Base-by-base conservation (phyloP, 1,284 basidiomycete species). In the Salmacisia buchloeana region DNA sequence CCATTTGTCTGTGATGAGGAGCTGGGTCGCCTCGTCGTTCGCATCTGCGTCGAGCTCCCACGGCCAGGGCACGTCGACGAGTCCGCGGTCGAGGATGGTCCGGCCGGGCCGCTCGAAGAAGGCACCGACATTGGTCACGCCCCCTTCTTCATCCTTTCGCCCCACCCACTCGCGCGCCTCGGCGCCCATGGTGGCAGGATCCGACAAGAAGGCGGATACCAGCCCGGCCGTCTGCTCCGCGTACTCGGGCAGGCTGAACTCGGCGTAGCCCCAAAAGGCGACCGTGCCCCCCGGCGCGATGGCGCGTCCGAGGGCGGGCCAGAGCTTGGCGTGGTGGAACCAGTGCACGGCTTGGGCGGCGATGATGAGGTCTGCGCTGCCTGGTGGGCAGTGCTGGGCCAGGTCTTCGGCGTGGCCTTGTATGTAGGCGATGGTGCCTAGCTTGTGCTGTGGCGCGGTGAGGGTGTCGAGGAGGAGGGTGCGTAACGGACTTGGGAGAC, bases 311-410 rank as follows among this genome's bases (percentile, higher is more conserved):
- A 87, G 81, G 76, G 91, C 87, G 0, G 83, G 84, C 89, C 91
- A 93, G 5, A 88, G 83, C 65, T 83, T 84, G 2, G 79, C 75
- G 84, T 89, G 89, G 73, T 92, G 83, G 75, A 93, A 93, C 91
- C 91, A 93, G 77, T 94, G 91, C 0, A 87, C 87, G 0, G 91
- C 86, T 80, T 92, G 91, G 1, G 88, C 90, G 89, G 65, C 83
- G 4, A 89, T 84, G 38, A 91, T 82, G 63, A 94, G 78, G 78
- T 94, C 92, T 2, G 90, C 86, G 54, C 84, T 86, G 0, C 79
- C 82, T 43, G 86, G 83, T 29, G 81, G 77, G 2, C 88, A 64
- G 58, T 86, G 85, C 0, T 78, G 62, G 9, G 13, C 56, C 2
- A 91, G 81, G 10, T 84, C 80, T 70, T 90, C 89, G 2, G 85